Conservation (phyloP, 495 filamentous ascomycete genomes). For the Xylaria longipes region DNA sequence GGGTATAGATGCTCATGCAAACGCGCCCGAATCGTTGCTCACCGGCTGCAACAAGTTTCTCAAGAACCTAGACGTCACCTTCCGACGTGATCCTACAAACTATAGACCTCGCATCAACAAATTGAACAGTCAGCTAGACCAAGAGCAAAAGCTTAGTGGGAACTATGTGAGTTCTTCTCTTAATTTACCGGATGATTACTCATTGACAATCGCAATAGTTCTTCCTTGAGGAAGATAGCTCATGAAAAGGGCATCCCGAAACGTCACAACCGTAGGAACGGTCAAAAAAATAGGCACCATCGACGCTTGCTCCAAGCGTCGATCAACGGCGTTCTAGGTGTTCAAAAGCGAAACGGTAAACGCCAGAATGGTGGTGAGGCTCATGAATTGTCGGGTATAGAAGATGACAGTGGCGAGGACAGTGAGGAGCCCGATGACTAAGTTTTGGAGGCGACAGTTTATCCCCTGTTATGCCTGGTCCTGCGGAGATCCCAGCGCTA, state of each 20-base stretch:
- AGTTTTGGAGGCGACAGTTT: constrained; percentile 52
- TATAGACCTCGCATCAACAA: constrained; percentile 99
- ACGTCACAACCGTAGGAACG: constrained; percentile 43
- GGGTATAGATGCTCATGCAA: constrained; percentile 84
- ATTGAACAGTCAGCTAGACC: constrained; percentile 89
- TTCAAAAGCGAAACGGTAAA: constrained; percentile 44
- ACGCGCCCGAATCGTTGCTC: constrained; percentile 86
- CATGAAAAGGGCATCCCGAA: constrained; percentile 65
- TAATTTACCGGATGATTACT: constrained; percentile 12
- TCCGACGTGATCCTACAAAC: constrained; percentile 95
- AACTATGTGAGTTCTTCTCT: constrained; percentile 75
- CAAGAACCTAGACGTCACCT: constrained; percentile 94
- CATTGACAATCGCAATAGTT: constrained; percentile 55
- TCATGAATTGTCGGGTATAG: constrained; percentile 38
- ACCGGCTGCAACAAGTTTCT: constrained; percentile 97
- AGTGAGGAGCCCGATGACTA: constrained; percentile 54
- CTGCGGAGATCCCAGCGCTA: constrained; percentile 37
- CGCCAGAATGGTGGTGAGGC: constrained; percentile 38
- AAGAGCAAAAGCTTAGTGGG: constrained; percentile 92
- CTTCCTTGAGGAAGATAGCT: constrained; percentile 84
- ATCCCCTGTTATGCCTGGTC: constrained; percentile 61
- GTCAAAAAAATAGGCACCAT: constrained; percentile 33
- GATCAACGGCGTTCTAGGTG: constrained; percentile 51
- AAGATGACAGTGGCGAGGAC: constrained; percentile 47
- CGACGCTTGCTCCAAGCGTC: constrained; percentile 45